Base-by-base conservation (phyloP, 176 grass and related monocot species). In the Microstegium vimineum region DNA sequence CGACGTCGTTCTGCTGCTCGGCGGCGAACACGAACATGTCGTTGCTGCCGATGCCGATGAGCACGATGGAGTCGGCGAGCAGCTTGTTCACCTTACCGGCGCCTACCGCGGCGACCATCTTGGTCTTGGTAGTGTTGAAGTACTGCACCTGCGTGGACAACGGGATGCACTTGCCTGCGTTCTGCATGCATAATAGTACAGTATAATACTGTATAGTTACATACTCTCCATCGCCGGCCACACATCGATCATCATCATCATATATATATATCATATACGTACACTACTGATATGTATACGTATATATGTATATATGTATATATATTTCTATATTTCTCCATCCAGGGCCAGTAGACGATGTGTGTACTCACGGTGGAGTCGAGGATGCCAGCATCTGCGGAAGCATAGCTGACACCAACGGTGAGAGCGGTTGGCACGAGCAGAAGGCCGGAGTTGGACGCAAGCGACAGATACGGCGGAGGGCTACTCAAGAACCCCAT, bases 61-160 rank as follows among this genome's bases (percentile, higher is more conserved):
- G 54, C 79, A 86, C 30, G 84, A 90, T 22, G 28, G 79, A 90
- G 4, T 37, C 83, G 25, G 75, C 32, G 8, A 93, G 66, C 68
- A 69, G 36, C 12, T 2, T 0, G 42, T 9, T 8, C 35, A 74
- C 66, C 0, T 2, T 2, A 0, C 0, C 13, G 56, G 6, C 7
- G 22, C 71, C 87, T 4, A 35, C 31, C 25, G 20, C 45, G 13
- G 52, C 12, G 23, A 37, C 72, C 62, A 93, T 87, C 63, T 10
- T 13, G 0, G 78, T 22, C 36, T 17, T 87, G 22, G 84, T 86
- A 0, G 65, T 61, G 2, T 32, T 30, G 13, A 90, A 85, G 78
- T 87, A 47, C 0, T 47, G 1, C 14, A 85, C 31, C 56, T 90
- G 91, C 31, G 62, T 59, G 15, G 81, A 90, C 68, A 93, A 4